Conservation (phyloP, 768 basidiomycete species). For the Podaxis sp. region DNA sequence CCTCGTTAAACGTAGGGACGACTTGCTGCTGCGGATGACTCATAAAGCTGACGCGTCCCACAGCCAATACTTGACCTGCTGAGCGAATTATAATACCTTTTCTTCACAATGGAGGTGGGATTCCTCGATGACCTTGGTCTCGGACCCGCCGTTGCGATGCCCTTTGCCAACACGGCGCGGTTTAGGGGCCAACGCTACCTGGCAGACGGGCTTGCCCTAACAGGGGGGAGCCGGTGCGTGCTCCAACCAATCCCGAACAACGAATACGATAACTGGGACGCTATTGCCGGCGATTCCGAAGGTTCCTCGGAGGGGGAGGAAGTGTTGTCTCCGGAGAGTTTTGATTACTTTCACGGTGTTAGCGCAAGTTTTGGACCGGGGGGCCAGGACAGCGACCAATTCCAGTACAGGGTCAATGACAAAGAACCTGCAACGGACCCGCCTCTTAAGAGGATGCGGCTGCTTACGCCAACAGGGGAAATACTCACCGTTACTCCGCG, state of each 20-base stretch:
- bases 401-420: neutral
- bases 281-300: neutral
- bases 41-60: neutral
- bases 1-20: neutral
- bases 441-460: neutral
- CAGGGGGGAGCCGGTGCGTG: neutral
- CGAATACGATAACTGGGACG: neutral
- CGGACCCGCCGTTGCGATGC: neutral
- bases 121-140: neutral
- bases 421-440: neutral
- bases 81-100: too few relatives aligned
- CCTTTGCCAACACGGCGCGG: slow-evolving; percentile 1
- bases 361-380: neutral
- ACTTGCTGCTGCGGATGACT: neutral
- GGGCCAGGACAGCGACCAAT: neutral
- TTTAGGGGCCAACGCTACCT: neutral
- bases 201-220: neutral
- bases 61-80: neutral
- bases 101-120: neutral
- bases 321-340: neutral
- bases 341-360: neutral
- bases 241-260: neutral
- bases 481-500: neutral
- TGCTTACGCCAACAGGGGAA: neutral
- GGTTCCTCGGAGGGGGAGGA: neutral